Evolutionary conservation across 2,329 filamentous ascomycete genomes (phyloP).

Genomic region (Pseudopithomyces chartarum): DNA sequence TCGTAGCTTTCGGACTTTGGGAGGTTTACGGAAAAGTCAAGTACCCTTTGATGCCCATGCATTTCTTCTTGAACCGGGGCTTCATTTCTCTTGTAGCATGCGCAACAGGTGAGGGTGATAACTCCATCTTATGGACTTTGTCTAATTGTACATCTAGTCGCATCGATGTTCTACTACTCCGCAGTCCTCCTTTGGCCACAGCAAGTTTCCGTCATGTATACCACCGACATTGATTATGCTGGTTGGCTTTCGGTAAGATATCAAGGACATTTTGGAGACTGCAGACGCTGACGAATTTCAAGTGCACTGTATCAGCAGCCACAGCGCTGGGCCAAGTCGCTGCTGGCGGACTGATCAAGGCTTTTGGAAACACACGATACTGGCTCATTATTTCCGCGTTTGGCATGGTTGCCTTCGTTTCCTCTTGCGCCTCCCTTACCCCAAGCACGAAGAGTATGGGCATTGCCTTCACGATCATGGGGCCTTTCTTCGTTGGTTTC

Average conservation of each 20-base stretch:
- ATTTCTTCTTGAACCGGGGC: conserved; percentile 17
- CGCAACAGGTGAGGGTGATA: conserved; percentile 12
- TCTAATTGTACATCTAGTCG: conserved; percentile 6
- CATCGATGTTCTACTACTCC: conserved; percentile 18
- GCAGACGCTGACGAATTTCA: background rate
- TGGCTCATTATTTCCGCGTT: conserved; percentile 19
- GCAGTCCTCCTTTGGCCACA: conserved; percentile 18
- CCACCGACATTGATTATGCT: conserved; percentile 14
- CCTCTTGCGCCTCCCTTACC: conserved; percentile 15
- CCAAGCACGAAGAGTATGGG: conserved; percentile 14
- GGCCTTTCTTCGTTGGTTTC: conserved; percentile 22
- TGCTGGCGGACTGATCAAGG: conserved; percentile 17
- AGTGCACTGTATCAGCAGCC: conserved; percentile 18
- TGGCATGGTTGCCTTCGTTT: conserved; percentile 21
- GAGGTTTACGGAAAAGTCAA: conserved; percentile 15
- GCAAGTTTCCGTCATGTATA: conserved; percentile 21
- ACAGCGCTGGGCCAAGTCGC: conserved; percentile 19
- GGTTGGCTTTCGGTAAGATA: conserved; percentile 18
- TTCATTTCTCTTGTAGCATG: conserved; percentile 18
- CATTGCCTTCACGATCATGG: conserved; percentile 21
- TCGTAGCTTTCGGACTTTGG: conserved; percentile 20
- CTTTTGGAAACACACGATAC: conserved; percentile 17
- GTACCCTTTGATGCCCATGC: conserved; percentile 22
- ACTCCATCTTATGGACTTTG: background rate
- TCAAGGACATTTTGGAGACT: background rate